Conservation (phyloP, 2,329 filamentous ascomycete genomes). For the Zalaria sp. region DNA sequence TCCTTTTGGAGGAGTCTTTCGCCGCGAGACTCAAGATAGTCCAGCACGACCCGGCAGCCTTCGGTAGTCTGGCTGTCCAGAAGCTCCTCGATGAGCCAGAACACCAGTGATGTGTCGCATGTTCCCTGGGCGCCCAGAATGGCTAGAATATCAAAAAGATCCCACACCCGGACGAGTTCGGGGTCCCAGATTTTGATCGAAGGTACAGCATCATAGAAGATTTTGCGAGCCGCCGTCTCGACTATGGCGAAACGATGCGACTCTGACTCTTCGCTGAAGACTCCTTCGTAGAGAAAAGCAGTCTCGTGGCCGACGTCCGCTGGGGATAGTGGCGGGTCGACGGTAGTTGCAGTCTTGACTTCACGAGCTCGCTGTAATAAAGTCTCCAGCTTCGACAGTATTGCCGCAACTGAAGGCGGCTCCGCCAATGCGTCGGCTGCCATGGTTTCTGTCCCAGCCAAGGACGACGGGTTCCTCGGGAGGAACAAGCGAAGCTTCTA, state of each 20-base stretch:
- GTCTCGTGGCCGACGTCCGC: slow-evolving; percentile 21
- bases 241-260: slow-evolving; percentile 43
- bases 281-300: slow-evolving; percentile 12
- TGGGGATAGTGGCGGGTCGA: slow-evolving; percentile 30
- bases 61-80: slow-evolving; percentile 92
- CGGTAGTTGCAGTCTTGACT: slow-evolving; percentile 24
- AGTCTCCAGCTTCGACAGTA: slow-evolving; percentile 20
- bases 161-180: slow-evolving; percentile 76
- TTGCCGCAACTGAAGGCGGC: slow-evolving; percentile 12
- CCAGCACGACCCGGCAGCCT: slow-evolving; percentile 81
- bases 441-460: background rate
- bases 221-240: slow-evolving; percentile 69
- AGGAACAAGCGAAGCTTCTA: too few species aligned
- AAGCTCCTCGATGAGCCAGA: slow-evolving; percentile 87
- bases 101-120: slow-evolving; percentile 66
- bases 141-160: slow-evolving; percentile 81
- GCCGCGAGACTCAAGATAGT: slow-evolving; percentile 85
- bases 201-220: slow-evolving; percentile 69
- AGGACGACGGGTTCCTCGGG: too few species aligned
- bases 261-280: slow-evolving; percentile 13
- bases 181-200: slow-evolving; percentile 62
- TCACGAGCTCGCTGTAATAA: slow-evolving; percentile 26
- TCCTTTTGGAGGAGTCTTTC: slow-evolving; percentile 72
- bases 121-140: slow-evolving; percentile 50
- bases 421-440: slow-evolving; percentile 12